phyloP scores from a whole-genome alignment of 192 early-diverging fungal species.

The Phycomyces nitens region DNA sequence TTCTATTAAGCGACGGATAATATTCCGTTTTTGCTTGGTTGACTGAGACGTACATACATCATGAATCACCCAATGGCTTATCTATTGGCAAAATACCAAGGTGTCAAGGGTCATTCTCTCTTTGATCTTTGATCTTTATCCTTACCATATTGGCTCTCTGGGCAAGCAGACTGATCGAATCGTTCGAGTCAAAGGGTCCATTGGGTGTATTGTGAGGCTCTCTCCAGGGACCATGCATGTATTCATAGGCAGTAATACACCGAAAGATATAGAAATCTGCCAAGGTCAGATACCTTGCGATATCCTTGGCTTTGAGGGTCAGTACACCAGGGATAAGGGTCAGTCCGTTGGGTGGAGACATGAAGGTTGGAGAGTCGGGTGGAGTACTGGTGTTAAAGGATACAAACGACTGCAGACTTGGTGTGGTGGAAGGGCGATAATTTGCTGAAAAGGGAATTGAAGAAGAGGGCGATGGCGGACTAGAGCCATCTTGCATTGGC shows the following conservation, averaged over 20 bases:
- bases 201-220: not conserved
- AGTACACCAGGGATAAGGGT: conserved; percentile 1
- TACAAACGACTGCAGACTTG: not conserved
- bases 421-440: not conserved
- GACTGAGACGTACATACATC: conserved; percentile 12
- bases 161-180: conserved; percentile 34
- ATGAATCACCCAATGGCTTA: conserved; percentile 35
- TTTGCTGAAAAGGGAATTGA: not conserved
- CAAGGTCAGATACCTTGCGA: conserved; percentile 39
- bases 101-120: too few relatives aligned
- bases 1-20: conserved; percentile 32
- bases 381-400: conserved; percentile 18
- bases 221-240: conserved; percentile 24
- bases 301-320: conserved; percentile 15
- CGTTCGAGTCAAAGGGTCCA: not conserved
- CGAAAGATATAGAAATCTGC: conserved; percentile 42
- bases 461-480: conserved; percentile 8
- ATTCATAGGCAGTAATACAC: conserved; percentile 32
- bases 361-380: conserved; percentile 19
- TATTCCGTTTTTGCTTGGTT: conserved; percentile 11
- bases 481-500: not conserved
- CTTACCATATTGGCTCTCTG: conserved; percentile 37
- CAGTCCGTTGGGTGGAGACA: not conserved
- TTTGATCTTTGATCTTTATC: not conserved
- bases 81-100: too few relatives aligned